Base-by-base conservation (phyloP, 257 asterid genomes). In the Oldenlandia corymbosa region DNA sequence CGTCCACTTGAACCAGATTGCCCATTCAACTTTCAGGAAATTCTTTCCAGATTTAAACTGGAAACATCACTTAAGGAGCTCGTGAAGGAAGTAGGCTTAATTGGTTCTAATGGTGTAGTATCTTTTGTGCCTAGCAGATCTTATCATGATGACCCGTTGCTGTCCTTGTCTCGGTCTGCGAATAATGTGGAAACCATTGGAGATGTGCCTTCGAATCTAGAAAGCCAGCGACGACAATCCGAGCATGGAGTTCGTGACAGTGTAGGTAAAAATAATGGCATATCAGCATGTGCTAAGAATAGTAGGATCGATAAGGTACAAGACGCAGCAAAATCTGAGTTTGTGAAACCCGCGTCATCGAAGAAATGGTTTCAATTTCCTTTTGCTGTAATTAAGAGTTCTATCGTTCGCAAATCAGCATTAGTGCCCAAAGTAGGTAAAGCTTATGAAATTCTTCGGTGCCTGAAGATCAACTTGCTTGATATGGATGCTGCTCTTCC, bases 401-500 rank as follows among this genome's bases (percentile, higher is more conserved):
- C 76, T 45, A 71, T 83, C 41, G 57, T 83, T 68, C 82, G 80
- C 21, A 91, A 80, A 69, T 81, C 88, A 49, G 79, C 95, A 11
- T 69, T 81, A 32, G 80, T 83, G 53, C 88, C 86, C 8, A 79
- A 88, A 62, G 79, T 68, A 5, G 96, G 97, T 60, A 79, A 80
- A 76, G 89, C 85, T 67, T 71, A 78, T 62, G 90, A 83, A 61
- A 70, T 86, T 73, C 76, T 88, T 67, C 73, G 78, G 76, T 49
- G 71, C 68, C 86, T 93, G 60, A 90, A 93, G 79, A 81, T 83
- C 55, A 81, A 72, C 58, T 69, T 90, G 81, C 95, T 93, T 45
- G 97, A 93, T 71, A 90, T 93, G 74, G 96, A 93, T 67, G 92
- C 94, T 70, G 96, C 89, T 47, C 78, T 93, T 30, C 88, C 96